Evolutionary conservation across 169 alveolate species (phyloP), one percentile per base, ranked within the genome.

Genomic region (Plasmodium ovale): DNA sequence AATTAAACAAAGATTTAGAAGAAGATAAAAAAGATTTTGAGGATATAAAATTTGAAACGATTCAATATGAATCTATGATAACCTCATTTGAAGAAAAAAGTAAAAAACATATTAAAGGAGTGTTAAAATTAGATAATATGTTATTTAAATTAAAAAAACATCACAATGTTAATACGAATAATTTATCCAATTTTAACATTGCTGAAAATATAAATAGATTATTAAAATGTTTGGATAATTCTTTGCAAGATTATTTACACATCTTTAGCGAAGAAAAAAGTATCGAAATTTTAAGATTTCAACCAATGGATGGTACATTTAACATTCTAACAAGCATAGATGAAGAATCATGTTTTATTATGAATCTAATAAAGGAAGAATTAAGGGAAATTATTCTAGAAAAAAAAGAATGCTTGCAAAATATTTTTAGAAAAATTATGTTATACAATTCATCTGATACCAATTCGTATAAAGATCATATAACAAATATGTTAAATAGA

Each of bases 1-100:
- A 39, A 39, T 31, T 85, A 62, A 44, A 72, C 5, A 85, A 60
- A 85, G 91, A 85, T 39, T 59, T 68, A 42, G 29, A 2, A 33
- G 91, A 85, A 68, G 91, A 85, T 85, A 67, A 42, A 70, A 58
- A 85, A 68, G 91, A 85, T 49, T 67, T 85, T 37, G 91, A 85
- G 29, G 69, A 56, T 49, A 85, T 85, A 0, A 85, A 85, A 85
- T 85, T 85, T 60, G 91, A 85, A 68, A 85, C 91, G 2, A 53
- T 85, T 16, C 77, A 85, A 47, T 77, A 85, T 56, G 91, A 85
- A 58, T 54, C 72, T 29, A 56, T 51, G 72, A 70, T 85, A 53
- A 16, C 77, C 6, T 19, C 62, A n/a, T 54, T 69, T n/a, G 91
- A 85, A 60, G 69, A 68, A 12, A 85, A 85, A 35, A 85, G 42